A percentile compares a stretch with the other conserved stretches of the same genome.
Conservation (phyloP, 768 basidiomycete genomes). For the Macrolepiota dolichaula region DNA sequence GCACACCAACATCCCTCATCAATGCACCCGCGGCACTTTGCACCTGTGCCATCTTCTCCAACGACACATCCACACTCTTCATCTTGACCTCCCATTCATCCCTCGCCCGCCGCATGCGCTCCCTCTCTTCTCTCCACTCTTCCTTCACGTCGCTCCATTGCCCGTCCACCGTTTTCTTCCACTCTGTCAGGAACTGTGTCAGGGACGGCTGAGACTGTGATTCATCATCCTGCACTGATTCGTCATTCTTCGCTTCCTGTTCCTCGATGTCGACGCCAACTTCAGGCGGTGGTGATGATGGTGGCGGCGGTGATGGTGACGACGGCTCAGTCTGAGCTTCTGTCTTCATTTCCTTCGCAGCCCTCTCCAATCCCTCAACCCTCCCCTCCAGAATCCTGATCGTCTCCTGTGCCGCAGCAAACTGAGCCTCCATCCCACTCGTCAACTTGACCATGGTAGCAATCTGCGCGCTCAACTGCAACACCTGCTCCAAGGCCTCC, state of each 20-base stretch:
- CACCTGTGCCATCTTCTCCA: conserved; percentile 43
- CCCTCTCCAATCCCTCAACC: conserved; percentile 61
- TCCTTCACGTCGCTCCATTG: conserved; percentile 76
- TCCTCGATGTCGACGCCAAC: too few species aligned
- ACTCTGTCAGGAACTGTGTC: conserved; percentile 56
- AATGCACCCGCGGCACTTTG: conserved; percentile 23
- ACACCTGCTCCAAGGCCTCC: conserved; percentile 54
- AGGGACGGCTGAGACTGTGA: conserved; percentile 24
- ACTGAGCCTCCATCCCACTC: conserved; percentile 71
- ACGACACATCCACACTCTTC: conserved; percentile 46
- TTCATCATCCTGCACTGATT: not conserved
- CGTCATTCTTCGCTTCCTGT: conserved; percentile 8
- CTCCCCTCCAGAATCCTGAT: conserved; percentile 69
- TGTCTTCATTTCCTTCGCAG: conserved; percentile 43
- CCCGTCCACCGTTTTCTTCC: conserved; percentile 78
- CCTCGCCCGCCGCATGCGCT: conserved; percentile 65
- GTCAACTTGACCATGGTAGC: conserved; percentile 74
- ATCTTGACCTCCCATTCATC: conserved; percentile 78
- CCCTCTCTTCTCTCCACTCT: conserved; percentile 81
- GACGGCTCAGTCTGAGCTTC: not conserved
- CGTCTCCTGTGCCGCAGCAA: conserved; percentile 70
- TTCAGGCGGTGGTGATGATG: conserved; percentile 5
- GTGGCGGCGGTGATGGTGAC: conserved; percentile 6
- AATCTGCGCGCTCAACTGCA: conserved; percentile 71
- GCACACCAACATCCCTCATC: conserved; percentile 17